phyloP scores from a whole-genome alignment of 2,329 filamentous ascomycete genomes.

The Zopfia rhizophila region DNA sequence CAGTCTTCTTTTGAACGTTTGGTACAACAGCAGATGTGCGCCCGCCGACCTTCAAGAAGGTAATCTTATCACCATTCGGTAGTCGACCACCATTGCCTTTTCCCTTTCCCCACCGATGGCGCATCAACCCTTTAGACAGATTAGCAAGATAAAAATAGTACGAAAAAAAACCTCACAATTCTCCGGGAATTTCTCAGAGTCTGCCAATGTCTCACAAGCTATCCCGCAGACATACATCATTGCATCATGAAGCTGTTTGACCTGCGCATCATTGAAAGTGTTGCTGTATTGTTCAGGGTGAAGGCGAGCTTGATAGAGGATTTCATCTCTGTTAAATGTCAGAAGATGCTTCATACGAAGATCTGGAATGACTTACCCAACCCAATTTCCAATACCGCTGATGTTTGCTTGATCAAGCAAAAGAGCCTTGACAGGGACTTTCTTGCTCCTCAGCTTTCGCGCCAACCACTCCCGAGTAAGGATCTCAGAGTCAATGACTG shows the following conservation, averaged over 20 bases:
- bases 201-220: slow-evolving; percentile 80
- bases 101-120: slow-evolving; percentile 88
- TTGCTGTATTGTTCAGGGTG: slow-evolving; percentile 96
- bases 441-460: slow-evolving; percentile 77
- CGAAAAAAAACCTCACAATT: slow-evolving; percentile 73
- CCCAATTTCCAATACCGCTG: slow-evolving; percentile 96
- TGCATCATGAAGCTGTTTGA: slow-evolving; percentile 75
- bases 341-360: slow-evolving; percentile 9
- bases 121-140: slow-evolving; percentile 68
- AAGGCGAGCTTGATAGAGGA: slow-evolving; percentile 86
- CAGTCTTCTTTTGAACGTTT: slow-evolving; percentile 84
- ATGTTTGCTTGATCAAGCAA: slow-evolving; percentile 89
- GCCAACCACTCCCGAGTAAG: slow-evolving; percentile 81
- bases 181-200: slow-evolving; percentile 84
- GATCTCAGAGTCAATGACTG: slow-evolving; percentile 80
- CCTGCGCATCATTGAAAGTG: slow-evolving; percentile 77
- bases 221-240: slow-evolving; percentile 83
- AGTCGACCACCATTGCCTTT: slow-evolving; percentile 76
- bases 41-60: slow-evolving; percentile 88
- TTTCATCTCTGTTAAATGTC: slow-evolving; percentile 71
- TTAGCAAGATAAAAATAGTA: slow-evolving; percentile 4
- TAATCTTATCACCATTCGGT: slow-evolving; percentile 85
- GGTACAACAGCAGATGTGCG: slow-evolving; percentile 91
- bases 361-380: slow-evolving; percentile 65
- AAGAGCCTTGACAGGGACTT: slow-evolving; percentile 88